Percentiles rank a stretch among this genome's conserved stretches.
Conservation (phyloP, 2,329 filamentous ascomycete genomes). For the Apiospora kogelbergensis region DNA sequence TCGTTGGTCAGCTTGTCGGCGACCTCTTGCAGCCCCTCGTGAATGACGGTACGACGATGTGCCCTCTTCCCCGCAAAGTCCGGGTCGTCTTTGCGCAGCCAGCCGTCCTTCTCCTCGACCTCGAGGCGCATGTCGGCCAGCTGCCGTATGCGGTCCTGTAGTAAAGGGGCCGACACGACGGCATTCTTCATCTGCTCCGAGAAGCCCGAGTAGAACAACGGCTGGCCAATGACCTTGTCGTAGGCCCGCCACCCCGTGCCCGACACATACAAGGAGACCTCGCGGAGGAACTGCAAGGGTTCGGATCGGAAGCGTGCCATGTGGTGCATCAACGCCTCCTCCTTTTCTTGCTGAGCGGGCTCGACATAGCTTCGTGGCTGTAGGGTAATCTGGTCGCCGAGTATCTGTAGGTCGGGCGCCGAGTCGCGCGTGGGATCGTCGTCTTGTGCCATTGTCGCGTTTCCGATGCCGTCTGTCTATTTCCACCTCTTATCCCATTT, state of each 20-base stretch:
- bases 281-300: constrained; percentile 77
- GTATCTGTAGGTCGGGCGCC: constrained; percentile 75
- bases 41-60: constrained; percentile 63
- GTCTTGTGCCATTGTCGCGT: constrained; percentile 38
- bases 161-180: constrained; percentile 73
- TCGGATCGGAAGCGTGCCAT: constrained; percentile 82
- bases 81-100: constrained; percentile 57
- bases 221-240: constrained; percentile 85
- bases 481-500: neutral
- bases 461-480: neutral
- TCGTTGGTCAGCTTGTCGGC: constrained; percentile 84
- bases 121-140: constrained; percentile 73
- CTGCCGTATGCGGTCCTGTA: constrained; percentile 73
- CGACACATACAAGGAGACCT: constrained; percentile 89
- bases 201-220: constrained; percentile 91
- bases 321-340: constrained; percentile 73
- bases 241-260: constrained; percentile 96
- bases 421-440: constrained; percentile 46
- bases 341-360: constrained; percentile 51
- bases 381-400: constrained; percentile 72
- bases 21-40: constrained; percentile 73
- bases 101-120: constrained; percentile 75
- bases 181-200: constrained; percentile 82
- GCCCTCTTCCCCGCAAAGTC: constrained; percentile 53
- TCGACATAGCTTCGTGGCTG: constrained; percentile 71